Evolutionary conservation across 768 basidiomycete genomes (phyloP), one percentile per base, ranked within the genome.

Genomic region (Plicaturopsis crispa): DNA sequence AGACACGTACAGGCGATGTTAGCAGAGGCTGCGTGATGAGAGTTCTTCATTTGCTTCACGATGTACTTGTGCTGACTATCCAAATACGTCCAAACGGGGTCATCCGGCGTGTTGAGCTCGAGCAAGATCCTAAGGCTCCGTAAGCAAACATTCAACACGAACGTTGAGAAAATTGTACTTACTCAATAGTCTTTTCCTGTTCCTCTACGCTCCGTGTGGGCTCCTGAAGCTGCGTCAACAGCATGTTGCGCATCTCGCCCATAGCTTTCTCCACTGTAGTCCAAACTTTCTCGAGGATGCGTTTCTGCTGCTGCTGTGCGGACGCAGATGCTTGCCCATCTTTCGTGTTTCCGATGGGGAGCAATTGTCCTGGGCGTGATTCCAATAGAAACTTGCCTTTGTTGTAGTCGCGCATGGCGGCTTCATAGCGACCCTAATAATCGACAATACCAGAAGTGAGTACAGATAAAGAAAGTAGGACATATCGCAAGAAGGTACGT

Each of bases 181-280:
- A 91, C 96, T 98, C 93, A 39, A 99, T 84, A 2, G 88, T 96
- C 66, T 88, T 91, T 63, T 97, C 93, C 43, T 96, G 91, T 47
- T 98, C 94, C 46, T 99, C 96, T 4, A 91, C 72, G 33, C 75
- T 80, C 35, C 88, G 72, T 36, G 64, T 70, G 3, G 83, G 72
- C 49, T 97, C 90, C 56, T 86, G 80, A 32, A 99, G 59, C 49
- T 90, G 80, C n/a, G 71, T 70, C 39, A 83, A 59, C 13, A 98
- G 69, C 19, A 80, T 74, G 35, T 69, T 77, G 46, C 80, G 73
- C 88, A 99, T 89, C 59, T 94, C 90, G 20, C 69, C 70, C 80
- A 98, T 93, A 31, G 91, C 89, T 57, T 84, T 89, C 62, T 98
- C 94, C 13, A 97, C 92, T 33, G 80, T 90, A 2, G 65, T 70